Conservation (phyloP, 768 basidiomycete species). For the Sporobolomyces phaffii region DNA sequence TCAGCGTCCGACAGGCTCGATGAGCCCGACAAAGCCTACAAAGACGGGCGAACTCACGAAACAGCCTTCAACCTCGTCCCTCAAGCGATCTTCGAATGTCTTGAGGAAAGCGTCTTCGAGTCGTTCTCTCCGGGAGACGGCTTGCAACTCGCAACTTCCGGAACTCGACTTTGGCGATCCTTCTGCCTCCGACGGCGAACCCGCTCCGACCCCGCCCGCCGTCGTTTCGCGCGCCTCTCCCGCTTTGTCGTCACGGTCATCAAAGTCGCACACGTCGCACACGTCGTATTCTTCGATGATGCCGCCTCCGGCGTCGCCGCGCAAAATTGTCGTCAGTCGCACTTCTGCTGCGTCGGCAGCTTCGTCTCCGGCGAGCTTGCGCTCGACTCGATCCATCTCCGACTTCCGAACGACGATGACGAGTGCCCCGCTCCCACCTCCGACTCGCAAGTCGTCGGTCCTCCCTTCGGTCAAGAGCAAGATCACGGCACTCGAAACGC, state of each 20-base stretch:
- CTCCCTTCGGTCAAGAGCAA: slow-evolving; percentile 43
- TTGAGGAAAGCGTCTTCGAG: slow-evolving; percentile 15
- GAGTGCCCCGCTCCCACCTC: neutral
- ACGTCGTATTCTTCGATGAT: neutral
- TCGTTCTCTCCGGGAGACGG: slow-evolving; percentile 9
- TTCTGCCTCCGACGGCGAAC: slow-evolving; percentile 5
- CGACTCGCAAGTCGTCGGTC: slow-evolving; percentile 25
- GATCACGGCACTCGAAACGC: slow-evolving; percentile 44
- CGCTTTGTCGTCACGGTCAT: neutral
- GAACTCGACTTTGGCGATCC: neutral
- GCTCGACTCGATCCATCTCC: slow-evolving; percentile 26
- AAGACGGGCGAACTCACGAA: neutral
- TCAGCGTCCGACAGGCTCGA: neutral
- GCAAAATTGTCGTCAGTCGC: slow-evolving; percentile 14
- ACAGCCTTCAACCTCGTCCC: slow-evolving; percentile 20
- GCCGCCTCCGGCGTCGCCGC: slow-evolving; percentile 10
- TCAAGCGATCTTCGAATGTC: slow-evolving; percentile 16
- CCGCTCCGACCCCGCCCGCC: neutral
- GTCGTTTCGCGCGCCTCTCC: neutral
- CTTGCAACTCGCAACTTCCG: neutral
- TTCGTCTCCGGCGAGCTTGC: slow-evolving; percentile 6
- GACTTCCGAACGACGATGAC: slow-evolving; percentile 11
- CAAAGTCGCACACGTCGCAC: neutral
- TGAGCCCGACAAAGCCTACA: neutral
- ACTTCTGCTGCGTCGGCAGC: slow-evolving; percentile 1